These are phyloP conservation scores for Carallia pectinifolia DNA, from an alignment of 345 rosid genomes.

Conservation along the genomic window DNA sequence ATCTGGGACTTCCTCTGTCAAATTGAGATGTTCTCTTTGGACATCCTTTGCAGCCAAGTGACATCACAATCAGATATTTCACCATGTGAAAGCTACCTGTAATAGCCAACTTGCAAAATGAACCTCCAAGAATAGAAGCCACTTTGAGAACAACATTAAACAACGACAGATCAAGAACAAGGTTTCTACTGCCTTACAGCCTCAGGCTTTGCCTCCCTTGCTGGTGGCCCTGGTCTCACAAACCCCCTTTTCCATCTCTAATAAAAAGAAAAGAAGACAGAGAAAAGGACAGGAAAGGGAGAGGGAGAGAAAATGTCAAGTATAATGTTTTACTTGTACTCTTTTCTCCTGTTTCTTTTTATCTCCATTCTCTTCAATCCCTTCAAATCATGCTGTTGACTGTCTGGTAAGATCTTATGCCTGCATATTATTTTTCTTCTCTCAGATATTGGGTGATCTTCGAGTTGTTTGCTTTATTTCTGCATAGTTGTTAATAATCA, in stretches of 20 bases:
- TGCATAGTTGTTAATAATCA: background rate
- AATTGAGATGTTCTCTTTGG: too few relatives aligned
- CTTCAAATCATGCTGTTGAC: background rate
- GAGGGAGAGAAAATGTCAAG: background rate
- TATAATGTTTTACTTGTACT: background rate
- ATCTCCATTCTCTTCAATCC: background rate
- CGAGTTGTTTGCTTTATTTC: background rate
- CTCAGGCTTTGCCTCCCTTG: too few relatives aligned
- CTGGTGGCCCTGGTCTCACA: background rate
- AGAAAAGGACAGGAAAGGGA: too few relatives aligned
- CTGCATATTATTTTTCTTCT: background rate
- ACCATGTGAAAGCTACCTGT: too few relatives aligned
- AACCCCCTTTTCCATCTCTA: background rate
- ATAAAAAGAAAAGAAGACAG: background rate
- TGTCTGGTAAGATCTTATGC: background rate
- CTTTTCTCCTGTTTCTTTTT: background rate
- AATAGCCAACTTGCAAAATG: too few relatives aligned
- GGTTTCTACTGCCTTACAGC: too few relatives aligned
- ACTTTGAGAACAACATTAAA: too few relatives aligned
- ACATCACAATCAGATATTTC: too few relatives aligned
- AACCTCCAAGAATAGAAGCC: background rate
- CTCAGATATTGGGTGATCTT: background rate
- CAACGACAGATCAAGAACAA: too few relatives aligned
- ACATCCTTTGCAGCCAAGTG: too few relatives aligned
- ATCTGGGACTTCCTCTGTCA: too few relatives aligned